phyloP scores from a whole-genome alignment of 495 filamentous ascomycete species.

The Gamarada debralockiae region DNA sequence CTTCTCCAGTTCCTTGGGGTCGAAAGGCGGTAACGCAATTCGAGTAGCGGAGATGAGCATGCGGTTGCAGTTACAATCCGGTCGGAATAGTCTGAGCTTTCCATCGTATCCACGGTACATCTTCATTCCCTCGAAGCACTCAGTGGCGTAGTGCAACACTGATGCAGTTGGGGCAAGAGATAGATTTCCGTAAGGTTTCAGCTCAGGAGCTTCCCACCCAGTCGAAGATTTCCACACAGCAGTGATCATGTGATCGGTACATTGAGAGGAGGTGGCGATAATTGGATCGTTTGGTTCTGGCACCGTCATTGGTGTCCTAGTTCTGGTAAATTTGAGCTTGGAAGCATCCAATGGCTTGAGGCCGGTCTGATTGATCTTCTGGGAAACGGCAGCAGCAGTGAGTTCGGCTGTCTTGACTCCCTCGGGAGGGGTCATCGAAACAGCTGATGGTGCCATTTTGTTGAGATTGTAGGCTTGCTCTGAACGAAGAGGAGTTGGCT shows the following conservation, averaged over 20 bases:
- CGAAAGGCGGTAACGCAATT: slow-evolving; percentile 75
- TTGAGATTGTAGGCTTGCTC: no score
- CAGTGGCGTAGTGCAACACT: slow-evolving; percentile 86
- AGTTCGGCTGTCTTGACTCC: slow-evolving; percentile 21
- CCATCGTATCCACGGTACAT: slow-evolving; percentile 81
- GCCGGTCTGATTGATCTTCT: slow-evolving; percentile 22
- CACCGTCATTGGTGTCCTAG: slow-evolving; percentile 62
- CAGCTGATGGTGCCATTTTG: slow-evolving; percentile 26
- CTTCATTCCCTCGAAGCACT: slow-evolving; percentile 92
- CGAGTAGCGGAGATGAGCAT: slow-evolving; percentile 69
- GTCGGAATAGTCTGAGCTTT: slow-evolving; percentile 80
- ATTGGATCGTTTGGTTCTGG: slow-evolving; percentile 51
- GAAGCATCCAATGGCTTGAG: slow-evolving; percentile 60
- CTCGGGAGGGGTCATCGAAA: slow-evolving; percentile 20
- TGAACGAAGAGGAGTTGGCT: no score
- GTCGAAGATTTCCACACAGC: slow-evolving; percentile 58
- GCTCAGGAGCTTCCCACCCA: slow-evolving; percentile 76
- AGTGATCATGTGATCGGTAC: slow-evolving; percentile 88
- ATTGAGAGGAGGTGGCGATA: slow-evolving; percentile 49
- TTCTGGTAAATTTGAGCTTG: slow-evolving; percentile 63
- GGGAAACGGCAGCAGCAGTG: slow-evolving; percentile 19
- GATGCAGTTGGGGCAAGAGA: slow-evolving; percentile 79
- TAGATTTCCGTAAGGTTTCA: slow-evolving; percentile 77
- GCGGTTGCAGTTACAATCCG: slow-evolving; percentile 69
- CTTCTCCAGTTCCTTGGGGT: slow-evolving; percentile 65